Conservation (phyloP, 2,329 filamentous ascomycete species). For the Metarhizium rileyi region DNA sequence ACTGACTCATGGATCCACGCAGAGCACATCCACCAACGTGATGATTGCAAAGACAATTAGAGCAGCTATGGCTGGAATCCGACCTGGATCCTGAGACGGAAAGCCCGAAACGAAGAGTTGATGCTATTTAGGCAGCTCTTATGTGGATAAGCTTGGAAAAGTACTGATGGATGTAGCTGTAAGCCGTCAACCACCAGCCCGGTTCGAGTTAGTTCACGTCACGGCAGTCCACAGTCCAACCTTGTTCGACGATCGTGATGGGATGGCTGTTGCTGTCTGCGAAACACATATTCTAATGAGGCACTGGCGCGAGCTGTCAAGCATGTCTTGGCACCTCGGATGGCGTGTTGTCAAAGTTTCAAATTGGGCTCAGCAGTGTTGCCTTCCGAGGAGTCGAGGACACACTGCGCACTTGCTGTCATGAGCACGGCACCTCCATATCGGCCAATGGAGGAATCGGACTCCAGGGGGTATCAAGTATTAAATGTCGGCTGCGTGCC, state of each 20-base stretch:
- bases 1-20: background rate
- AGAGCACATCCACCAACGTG: slow-evolving; percentile 16
- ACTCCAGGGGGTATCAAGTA: background rate
- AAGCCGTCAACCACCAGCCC: background rate
- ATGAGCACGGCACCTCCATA: no score
- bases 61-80: slow-evolving; percentile 17
- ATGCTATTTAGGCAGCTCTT: background rate
- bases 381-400: no score
- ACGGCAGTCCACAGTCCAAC: no score
- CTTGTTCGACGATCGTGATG: no score
- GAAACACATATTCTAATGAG: no score
- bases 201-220: background rate
- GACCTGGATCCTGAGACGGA: slow-evolving; percentile 10
- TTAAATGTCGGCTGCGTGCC: no score
- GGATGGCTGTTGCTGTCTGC: no score
- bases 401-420: no score
- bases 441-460: background rate
- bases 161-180: background rate
- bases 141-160: background rate
- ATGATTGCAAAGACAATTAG: slow-evolving; percentile 22
- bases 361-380: no score
- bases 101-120: background rate
- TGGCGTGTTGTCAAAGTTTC: no score
- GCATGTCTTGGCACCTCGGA: no score
- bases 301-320: no score